Conservation (phyloP, 179 eudicot species). For the Gypsophila paniculata region DNA sequence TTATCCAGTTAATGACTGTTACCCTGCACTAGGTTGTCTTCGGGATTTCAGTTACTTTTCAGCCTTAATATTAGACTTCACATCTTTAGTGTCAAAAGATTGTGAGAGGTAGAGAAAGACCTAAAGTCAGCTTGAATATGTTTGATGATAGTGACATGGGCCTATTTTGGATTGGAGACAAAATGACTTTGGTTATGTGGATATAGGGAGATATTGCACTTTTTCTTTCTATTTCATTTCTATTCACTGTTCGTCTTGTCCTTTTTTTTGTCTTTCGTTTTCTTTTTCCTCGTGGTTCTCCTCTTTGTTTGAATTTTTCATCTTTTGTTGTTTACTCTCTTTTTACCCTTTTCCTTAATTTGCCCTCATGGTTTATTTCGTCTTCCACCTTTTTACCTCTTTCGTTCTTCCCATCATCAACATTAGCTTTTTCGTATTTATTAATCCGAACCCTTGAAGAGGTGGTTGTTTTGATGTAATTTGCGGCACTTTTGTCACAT, state of each 20-base stretch:
- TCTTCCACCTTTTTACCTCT: neutral
- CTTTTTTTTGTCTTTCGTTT: neutral
- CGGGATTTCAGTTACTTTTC: neutral
- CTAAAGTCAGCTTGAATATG: neutral
- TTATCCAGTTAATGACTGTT: slow-evolving; percentile 1
- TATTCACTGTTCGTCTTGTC: neutral
- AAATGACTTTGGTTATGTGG: slow-evolving; percentile 9
- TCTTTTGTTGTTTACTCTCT: neutral
- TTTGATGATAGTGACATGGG: neutral
- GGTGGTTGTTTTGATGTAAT: neutral
- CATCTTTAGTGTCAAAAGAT: neutral
- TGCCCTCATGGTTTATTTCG: neutral
- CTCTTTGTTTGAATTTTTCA: neutral
- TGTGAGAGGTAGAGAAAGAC: neutral
- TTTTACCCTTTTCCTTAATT: neutral
- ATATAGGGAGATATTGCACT: neutral
- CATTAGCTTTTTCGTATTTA: neutral
- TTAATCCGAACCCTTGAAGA: neutral
- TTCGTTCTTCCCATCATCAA: neutral
- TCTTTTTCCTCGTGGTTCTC: neutral
- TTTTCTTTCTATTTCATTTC: neutral
- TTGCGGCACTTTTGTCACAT: neutral
- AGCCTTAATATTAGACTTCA: neutral
- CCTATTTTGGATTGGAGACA: slow-evolving; percentile 3
- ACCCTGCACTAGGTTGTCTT: neutral